Base-by-base conservation (phyloP, 371 early-diverging fungal species). In the Mucor lusitanicus region DNA sequence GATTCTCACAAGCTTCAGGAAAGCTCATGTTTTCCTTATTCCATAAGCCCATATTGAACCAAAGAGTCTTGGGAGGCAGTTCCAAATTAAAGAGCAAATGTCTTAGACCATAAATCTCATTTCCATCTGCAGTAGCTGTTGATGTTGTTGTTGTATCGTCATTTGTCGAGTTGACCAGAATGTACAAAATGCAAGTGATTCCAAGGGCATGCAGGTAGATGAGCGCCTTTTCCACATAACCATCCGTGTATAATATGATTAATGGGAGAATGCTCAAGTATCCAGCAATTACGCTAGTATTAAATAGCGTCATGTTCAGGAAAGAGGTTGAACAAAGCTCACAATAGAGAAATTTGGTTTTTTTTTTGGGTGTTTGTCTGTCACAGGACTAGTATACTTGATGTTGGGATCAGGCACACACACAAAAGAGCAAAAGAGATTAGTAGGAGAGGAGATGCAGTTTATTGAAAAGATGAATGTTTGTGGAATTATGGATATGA, bases 1-100 rank as follows among this genome's bases (percentile, higher is more conserved):
- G 60, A 4, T 61, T 56, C 9, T 70, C 73, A 35, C 80, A 80
- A 48, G 78, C 81, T 21, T 73, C 69, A 9, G 75, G 59, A 60
- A 66, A 83, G 11, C 33, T 44, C 13, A 59, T 8, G n/a, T 56
- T 11, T n/a, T 50, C 15, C 3, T 58, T 59, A 32, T 70, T 61
- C 84, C 84, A 84, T 21, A 74, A 62, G 0, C 84, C 84, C 79
- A 84, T 80, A 62, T 84, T 84, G 39, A 79, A 81, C 84, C 84
- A 84, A 5, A 73, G 46, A 1, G 77, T 78, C 15, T 64, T 59
- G 9, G 84, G 84, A 33, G 76, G 74, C 0, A 80, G 15, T 3
- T 72, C 62, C 3, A 80, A 5, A 57, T 83, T 83, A 12, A 79
- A 74, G 21, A 75, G 35, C 4, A 72, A 37, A 62, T 80, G 74